Evolutionary conservation across 1,284 basidiomycete genomes (phyloP), one percentile per base, ranked within the genome.

Genomic region (Cryptococcus floricola): DNA sequence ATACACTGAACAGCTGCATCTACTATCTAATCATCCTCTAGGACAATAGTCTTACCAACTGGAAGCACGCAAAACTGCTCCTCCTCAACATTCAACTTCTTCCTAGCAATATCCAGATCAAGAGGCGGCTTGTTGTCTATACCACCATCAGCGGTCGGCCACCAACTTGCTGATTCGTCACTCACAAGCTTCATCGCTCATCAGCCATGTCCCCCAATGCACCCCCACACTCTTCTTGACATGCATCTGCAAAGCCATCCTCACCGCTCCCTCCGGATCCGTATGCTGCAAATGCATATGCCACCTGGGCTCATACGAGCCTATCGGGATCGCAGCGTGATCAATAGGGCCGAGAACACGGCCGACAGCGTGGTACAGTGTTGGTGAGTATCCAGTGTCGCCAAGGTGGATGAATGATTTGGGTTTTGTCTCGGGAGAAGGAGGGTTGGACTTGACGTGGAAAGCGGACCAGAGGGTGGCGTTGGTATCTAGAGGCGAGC

Each of bases 161-260:
- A 19, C 41, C 25, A 54, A 14, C 25, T 27, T 14, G 12, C 38
- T 16, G 5, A 4, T 47, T 14, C 38, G 6, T 9, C 9, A 71
- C 72, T 68, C 54, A 73, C 74, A 70, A 41, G 63, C 66, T 60
- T 78, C 77, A 60, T 77, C 79, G 42, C 68, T 70, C 76, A 80
- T 77, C 50, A 75, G 64, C 79, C 79, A 80, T 0, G 79, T 80
- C 5, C 78, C 77, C 76, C 77, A 79, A 61, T 80, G 79, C 45
- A 80, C 78, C 6, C 73, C 78, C 31, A 76, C 68, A 38, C 70
- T 70, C 59, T 70, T 70, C 57, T 68, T 63, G 3, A 71, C 71
- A 10, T 62, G 55, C 52, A 75, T 67, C 56, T 76, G 69, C 37
- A 66, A 60, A n/a, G 73, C 71, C 61, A 79, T 77, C 12, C 70